Conservation (phyloP, 345 rosid genomes). For the Salix purpurea region DNA sequence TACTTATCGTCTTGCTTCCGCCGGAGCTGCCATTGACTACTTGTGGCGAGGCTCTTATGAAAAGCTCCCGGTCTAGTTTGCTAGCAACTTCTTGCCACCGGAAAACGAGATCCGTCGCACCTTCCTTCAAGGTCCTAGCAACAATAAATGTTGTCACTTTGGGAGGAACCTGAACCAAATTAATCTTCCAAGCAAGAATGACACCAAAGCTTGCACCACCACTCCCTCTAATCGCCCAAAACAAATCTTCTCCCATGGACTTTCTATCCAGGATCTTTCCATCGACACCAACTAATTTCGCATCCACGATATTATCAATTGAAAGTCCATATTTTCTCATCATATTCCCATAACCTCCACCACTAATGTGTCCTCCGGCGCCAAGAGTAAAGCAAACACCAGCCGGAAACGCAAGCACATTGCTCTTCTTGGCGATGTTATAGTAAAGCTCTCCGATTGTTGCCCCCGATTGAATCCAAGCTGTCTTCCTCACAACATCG, state of each 20-base stretch:
- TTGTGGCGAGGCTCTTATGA: conserved; percentile 24
- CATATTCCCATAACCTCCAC: conserved; percentile 1
- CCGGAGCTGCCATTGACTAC: background rate
- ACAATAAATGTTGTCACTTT: conserved; percentile 27
- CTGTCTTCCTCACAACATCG: background rate
- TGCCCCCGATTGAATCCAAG: conserved; percentile 1
- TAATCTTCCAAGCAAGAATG: background rate
- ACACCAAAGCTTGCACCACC: conserved; percentile 5
- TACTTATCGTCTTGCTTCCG: background rate
- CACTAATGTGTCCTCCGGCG: conserved; percentile 2
- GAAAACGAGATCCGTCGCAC: conserved; percentile 23
- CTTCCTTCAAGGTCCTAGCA: conserved; percentile 25
- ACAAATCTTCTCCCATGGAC: conserved; percentile 4
- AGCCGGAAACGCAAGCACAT: background rate
- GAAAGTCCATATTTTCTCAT: conserved; percentile 5
- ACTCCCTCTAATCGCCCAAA: conserved; percentile 6
- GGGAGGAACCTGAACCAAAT: conserved; percentile 4
- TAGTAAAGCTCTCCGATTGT: conserved; percentile 2
- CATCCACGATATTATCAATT: background rate
- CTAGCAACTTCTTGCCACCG: conserved; percentile 38
- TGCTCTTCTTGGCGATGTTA: background rate
- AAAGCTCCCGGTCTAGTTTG: conserved; percentile 25
- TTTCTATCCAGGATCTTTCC: conserved; percentile 1
- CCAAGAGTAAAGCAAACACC: background rate
- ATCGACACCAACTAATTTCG: background rate